phyloP scores from a whole-genome alignment of 192 early-diverging fungal species.

The Phycomyces nitens region DNA sequence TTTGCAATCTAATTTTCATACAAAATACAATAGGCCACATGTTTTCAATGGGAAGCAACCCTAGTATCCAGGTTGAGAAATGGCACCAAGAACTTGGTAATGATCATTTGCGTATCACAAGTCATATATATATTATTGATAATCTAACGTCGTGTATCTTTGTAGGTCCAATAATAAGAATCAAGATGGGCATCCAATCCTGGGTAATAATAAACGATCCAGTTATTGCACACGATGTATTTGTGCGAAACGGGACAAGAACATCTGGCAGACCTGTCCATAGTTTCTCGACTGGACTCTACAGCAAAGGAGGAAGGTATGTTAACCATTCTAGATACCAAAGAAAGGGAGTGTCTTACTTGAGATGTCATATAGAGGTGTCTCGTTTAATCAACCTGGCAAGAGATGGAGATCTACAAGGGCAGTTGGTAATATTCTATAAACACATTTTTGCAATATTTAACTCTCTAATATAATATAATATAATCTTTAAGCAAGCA shows the following conservation, averaged over 20 bases:
- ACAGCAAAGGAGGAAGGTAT: conserved; percentile 3
- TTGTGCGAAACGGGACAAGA: conserved; percentile 5
- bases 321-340: background rate
- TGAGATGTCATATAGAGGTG: background rate
- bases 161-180: background rate
- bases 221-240: conserved; percentile 6
- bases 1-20: too few species aligned
- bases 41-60: conserved; percentile 1
- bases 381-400: conserved; percentile 1
- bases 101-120: too few species aligned
- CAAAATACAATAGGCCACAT: conserved; percentile 1
- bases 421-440: background rate
- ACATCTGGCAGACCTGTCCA: background rate
- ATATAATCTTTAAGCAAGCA: background rate
- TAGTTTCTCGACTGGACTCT: background rate
- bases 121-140: too few species aligned
- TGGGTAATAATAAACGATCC: conserved; percentile 8
- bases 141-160: too few species aligned
- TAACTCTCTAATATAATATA: background rate
- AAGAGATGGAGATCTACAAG: conserved; percentile 7
- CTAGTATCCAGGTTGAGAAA: background rate
- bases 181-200: conserved; percentile 8
- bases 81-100: conserved; percentile 12
- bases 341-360: too few species aligned
- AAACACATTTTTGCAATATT: background rate